Evolutionary conservation across 495 filamentous ascomycete species (phyloP).

Genomic region (Diplogelasinospora grovesii): DNA sequence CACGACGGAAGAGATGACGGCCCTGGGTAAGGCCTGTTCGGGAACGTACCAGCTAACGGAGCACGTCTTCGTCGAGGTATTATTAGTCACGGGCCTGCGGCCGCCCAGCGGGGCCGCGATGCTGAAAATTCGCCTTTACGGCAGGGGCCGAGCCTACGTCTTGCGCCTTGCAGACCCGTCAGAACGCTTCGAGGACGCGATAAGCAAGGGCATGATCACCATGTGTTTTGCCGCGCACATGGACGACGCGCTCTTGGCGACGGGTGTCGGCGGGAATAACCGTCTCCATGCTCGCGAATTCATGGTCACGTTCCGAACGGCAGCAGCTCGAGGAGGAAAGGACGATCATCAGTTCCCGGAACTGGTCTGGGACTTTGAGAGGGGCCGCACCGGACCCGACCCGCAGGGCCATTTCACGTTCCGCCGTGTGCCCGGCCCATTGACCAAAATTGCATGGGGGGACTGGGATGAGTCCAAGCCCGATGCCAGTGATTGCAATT

Average conservation of each 20-base stretch:
- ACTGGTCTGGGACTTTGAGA: slow-evolving; percentile 2
- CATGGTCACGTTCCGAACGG: slow-evolving; percentile 5
- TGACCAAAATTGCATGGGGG: no score
- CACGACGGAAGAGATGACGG: no score
- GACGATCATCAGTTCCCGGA: neutral
- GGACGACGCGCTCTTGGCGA: slow-evolving; percentile 3
- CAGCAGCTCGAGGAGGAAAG: neutral
- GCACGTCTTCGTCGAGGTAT: neutral
- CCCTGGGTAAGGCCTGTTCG: neutral
- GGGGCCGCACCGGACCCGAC: no score
- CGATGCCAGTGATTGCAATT: no score
- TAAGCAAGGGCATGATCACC: neutral
- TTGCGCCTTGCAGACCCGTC: no score
- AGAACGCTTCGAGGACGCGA: no score
- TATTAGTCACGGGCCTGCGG: no score
- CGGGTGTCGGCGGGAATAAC: slow-evolving; percentile 12
- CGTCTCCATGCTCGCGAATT: slow-evolving; percentile 4
- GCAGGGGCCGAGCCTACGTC: neutral
- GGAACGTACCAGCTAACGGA: neutral
- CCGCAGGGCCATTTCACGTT: no score
- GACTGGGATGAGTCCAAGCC: no score
- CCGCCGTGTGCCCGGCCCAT: no score
- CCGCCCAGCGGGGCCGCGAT: no score
- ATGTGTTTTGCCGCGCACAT: slow-evolving; percentile 15
- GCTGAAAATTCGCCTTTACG: no score